Conservation (phyloP, 2,329 filamentous ascomycete species). For the Paradendryphiella salina region DNA sequence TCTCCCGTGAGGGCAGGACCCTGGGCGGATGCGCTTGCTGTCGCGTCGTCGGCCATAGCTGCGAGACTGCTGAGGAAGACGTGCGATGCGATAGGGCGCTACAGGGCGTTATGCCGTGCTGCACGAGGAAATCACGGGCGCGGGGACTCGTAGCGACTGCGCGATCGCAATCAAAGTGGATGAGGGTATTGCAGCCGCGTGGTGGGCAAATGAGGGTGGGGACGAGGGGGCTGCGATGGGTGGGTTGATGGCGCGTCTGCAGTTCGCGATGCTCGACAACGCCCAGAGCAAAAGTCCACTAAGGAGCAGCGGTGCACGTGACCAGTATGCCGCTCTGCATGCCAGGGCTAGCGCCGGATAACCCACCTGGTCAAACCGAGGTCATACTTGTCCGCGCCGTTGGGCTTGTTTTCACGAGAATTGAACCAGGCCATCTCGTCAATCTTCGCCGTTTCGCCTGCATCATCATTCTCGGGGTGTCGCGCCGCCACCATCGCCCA, state of each 20-base stretch:
- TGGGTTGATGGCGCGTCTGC: conserved; percentile 34
- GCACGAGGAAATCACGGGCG: conserved; percentile 20
- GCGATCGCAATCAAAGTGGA: conserved; percentile 11
- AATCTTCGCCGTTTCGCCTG: not conserved
- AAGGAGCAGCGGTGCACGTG: conserved; percentile 27
- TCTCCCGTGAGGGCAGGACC: conserved; percentile 30
- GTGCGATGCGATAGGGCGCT: conserved; percentile 27
- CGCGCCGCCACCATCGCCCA: conserved; percentile 4
- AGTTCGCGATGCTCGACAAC: conserved; percentile 36
- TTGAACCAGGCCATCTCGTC: not conserved
- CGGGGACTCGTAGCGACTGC: conserved; percentile 6
- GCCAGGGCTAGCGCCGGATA: conserved; percentile 24
- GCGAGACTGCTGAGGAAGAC: conserved; percentile 16
- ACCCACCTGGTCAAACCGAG: conserved; percentile 35
- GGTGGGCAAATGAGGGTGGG: conserved; percentile 30
- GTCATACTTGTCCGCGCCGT: conserved; percentile 23
- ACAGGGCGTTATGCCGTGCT: conserved; percentile 19
- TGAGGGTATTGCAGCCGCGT: conserved; percentile 14
- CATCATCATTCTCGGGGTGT: not conserved
- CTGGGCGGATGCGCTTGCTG: conserved; percentile 34
- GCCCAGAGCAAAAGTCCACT: conserved; percentile 21
- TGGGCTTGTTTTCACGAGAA: conserved; percentile 4
- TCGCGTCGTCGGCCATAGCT: conserved; percentile 45
- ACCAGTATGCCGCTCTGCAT: conserved; percentile 4
- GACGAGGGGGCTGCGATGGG: conserved; percentile 35